These are phyloP conservation scores for Dictyostelium intermedium DNA, from an alignment of 78 protist species.

Conservation along the genomic window DNA sequence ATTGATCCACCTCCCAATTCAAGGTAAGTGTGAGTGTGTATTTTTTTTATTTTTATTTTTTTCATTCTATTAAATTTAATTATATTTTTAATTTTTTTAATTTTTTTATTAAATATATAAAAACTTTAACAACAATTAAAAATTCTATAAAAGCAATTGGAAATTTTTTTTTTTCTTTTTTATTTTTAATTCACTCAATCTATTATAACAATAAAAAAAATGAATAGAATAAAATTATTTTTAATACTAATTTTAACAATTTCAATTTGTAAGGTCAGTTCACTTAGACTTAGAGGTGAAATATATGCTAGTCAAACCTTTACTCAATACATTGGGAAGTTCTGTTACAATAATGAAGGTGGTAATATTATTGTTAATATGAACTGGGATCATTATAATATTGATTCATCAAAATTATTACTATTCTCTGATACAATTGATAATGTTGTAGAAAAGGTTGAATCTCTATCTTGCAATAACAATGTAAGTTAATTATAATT, in stretches of 20 bases:
- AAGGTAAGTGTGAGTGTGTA: neutral
- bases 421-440: conserved; percentile 28
- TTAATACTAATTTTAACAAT: neutral
- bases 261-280: neutral
- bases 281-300: neutral
- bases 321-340: neutral
- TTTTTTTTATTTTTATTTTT: no score
- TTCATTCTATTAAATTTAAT: no score
- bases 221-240: neutral
- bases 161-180: no score
- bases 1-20: neutral
- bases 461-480: neutral
- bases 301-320: neutral
- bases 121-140: no score
- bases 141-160: no score
- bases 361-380: neutral
- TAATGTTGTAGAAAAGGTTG: neutral
- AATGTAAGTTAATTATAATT: neutral
- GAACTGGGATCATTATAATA: neutral
- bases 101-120: no score
- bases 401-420: neutral
- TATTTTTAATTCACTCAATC: neutral
- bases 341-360: conserved; percentile 16
- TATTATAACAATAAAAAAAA: neutral
- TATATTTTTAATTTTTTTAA: no score